Conservation (phyloP, 257 asterid genomes). For the Paulownia fortunei region DNA sequence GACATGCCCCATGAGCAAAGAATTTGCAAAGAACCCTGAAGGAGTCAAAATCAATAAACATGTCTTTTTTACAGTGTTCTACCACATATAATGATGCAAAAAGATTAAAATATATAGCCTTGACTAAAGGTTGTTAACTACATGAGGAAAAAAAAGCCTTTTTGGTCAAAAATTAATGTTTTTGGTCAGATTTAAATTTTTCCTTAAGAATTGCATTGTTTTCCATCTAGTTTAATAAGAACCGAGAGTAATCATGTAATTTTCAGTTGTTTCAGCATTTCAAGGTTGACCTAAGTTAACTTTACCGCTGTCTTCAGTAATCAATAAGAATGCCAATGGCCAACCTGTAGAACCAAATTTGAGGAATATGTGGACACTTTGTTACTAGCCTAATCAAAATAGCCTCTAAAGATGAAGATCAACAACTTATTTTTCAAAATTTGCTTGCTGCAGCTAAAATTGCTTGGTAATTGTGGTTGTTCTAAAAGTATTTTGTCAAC, state of each 20-base stretch:
- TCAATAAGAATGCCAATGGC: not conserved
- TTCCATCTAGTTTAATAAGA: not conserved
- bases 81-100: not conserved
- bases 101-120: too few relatives aligned
- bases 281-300: not conserved
- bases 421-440: not conserved
- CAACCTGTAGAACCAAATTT: not conserved
- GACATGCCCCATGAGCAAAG: conserved; percentile 92
- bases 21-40: conserved; percentile 94
- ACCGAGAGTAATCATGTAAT: not conserved
- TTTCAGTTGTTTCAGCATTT: not conserved
- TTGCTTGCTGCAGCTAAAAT: not conserved
- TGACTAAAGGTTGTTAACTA: not conserved
- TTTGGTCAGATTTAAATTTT: not conserved
- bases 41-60: conserved; percentile 28
- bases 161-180: not conserved
- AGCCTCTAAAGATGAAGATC: not conserved
- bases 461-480: not conserved
- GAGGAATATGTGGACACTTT: not conserved
- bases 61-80: not conserved
- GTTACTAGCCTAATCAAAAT: not conserved
- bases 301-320: not conserved
- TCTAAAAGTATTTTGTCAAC: not conserved
- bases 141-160: not conserved
- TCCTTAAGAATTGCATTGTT: not conserved